Evolutionary conservation across 805 yeast genomes (phyloP), one percentile per base, ranked within the genome.

Genomic region (Kuraishia piskuri): DNA sequence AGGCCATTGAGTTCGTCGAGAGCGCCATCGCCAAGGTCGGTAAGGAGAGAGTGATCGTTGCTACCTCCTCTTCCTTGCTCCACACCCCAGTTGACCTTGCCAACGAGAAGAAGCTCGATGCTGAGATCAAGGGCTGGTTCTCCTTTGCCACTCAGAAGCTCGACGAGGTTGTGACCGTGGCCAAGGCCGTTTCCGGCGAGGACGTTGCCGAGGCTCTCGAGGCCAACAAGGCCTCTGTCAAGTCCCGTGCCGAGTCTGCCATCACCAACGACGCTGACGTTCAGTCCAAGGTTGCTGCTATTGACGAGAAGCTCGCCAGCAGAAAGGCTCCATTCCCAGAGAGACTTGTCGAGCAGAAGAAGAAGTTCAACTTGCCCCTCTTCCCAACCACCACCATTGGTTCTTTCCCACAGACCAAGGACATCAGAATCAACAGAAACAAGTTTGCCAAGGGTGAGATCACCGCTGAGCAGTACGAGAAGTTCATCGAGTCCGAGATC

Each of bases 311-410:
- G 59, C 77, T 80, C 76, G 80, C 92, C 59, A 81, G 87, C 72
- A 90, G 99, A 83, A 79, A 82, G 73, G 74, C 90, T 65, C 84
- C 94, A 58, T 94, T 94, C 84, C 83, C 86, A 64, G 79, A 74
- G 62, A 89, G 99, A 81, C 83, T 89, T 69, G 86, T 77, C 64
- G 91, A 84, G 65, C 99, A 94, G 81, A 81, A 88, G 79, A 77
- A 74, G 65, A 78, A 83, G 71, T 88, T 88, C 81, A 88, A 94
- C 82, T 81, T 94, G 74, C 99, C 99, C 65, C 78, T 88, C 70
- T 94, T 94, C 96, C 99, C 99, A 78, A 94, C 99, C 72, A 94
- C 99, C 73, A 94, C 99, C 68, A 94, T 94, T 75, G 99, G 99
- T 76, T 94, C 99, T 61, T 94, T 94, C 97, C 99, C 99, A 67